These are phyloP conservation scores for Chiua sp. DNA, from an alignment of 1,284 basidiomycete species.

Conservation along the genomic window DNA sequence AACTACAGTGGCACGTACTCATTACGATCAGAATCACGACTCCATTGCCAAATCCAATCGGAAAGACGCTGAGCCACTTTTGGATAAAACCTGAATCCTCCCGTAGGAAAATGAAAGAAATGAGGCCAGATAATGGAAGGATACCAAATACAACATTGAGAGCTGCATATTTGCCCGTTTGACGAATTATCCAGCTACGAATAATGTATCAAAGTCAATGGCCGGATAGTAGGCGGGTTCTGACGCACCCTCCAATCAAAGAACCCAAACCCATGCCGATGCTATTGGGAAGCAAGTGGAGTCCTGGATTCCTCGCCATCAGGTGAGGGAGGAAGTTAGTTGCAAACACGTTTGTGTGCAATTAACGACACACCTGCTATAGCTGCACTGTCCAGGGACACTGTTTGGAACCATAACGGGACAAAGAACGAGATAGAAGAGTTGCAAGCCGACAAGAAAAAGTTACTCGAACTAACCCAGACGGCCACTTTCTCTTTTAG, in stretches of 20 bases:
- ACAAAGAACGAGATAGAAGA: slow-evolving; percentile 21
- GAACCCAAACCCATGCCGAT: slow-evolving; percentile 21
- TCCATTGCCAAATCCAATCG: slow-evolving; percentile 17
- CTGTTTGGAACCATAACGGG: slow-evolving; percentile 25
- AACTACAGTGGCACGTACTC: slow-evolving; percentile 7
- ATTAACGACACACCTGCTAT: slow-evolving; percentile 13
- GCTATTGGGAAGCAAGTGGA: slow-evolving; percentile 22
- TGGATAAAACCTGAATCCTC: slow-evolving; percentile 12
- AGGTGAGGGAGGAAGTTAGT: not conserved
- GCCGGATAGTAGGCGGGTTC: not conserved
- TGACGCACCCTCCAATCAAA: slow-evolving; percentile 8
- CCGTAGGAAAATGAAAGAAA: slow-evolving; percentile 12
- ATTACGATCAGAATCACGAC: slow-evolving; percentile 18
- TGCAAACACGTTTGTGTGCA: too few species aligned
- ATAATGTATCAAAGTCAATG: not conserved
- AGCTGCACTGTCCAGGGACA: slow-evolving; percentile 16
- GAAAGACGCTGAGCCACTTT: slow-evolving; percentile 22
- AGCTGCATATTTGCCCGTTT: slow-evolving; percentile 18
- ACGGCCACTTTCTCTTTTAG: slow-evolving; percentile 15
- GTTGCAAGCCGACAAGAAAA: slow-evolving; percentile 19
- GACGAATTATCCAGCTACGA: slow-evolving; percentile 21
- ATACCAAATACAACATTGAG: slow-evolving; percentile 20
- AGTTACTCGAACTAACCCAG: slow-evolving; percentile 21
- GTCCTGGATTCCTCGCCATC: slow-evolving; percentile 1
- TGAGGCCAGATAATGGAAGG: slow-evolving; percentile 13